phyloP scores from a whole-genome alignment of 305 asterid species.

The Rubia tinctorum region DNA sequence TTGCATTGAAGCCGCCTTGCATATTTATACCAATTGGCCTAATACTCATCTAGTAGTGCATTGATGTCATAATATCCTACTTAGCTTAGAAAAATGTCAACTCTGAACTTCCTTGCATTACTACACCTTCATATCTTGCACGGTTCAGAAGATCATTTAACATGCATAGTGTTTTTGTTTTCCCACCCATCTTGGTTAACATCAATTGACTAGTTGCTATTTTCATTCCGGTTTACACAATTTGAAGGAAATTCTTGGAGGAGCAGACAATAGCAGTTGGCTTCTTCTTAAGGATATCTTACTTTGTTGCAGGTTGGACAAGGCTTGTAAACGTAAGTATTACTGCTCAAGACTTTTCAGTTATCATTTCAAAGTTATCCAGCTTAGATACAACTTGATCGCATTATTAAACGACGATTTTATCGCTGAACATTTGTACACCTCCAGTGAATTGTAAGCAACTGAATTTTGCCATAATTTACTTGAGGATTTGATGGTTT shows the following conservation, averaged over 20 bases:
- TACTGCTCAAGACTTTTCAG: neutral
- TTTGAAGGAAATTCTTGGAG: neutral
- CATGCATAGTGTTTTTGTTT: neutral
- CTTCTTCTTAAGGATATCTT: neutral
- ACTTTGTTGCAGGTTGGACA: neutral
- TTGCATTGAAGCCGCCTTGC: neutral
- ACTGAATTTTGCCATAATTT: neutral
- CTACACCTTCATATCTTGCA: neutral
- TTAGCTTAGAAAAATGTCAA: neutral
- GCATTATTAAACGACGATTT: neutral
- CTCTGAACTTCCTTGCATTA: neutral
- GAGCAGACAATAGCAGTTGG: neutral
- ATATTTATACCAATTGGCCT: neutral
- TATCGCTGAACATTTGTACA: neutral
- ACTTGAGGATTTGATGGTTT: neutral
- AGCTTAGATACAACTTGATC: neutral
- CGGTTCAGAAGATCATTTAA: neutral
- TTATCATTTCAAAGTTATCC: neutral
- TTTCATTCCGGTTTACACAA: neutral
- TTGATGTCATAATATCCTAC: conserved; percentile 1
- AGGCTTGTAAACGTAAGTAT: neutral
- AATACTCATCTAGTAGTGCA: neutral
- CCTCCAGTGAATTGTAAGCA: neutral
- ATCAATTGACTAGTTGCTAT: neutral
- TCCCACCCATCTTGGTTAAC: neutral